phyloP scores from a whole-genome alignment of 805 yeast species.

The Geotrichum ghanense region DNA sequence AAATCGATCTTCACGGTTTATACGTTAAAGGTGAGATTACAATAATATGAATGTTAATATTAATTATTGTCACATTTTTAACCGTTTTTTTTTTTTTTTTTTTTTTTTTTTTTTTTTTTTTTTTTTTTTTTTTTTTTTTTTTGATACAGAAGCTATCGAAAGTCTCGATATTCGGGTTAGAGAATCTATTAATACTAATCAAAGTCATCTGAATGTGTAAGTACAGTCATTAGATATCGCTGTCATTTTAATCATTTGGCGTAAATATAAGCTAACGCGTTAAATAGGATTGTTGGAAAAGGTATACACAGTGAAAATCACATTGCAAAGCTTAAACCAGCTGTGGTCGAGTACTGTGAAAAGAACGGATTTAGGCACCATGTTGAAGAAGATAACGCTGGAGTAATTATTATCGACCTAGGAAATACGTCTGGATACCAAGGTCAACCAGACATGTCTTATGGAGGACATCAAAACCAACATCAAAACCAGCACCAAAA shows the following conservation, averaged over 20 bases:
- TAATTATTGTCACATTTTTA: too few relatives aligned
- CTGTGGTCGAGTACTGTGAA: slow-evolving; percentile 64
- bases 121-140: too few relatives aligned
- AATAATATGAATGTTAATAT: not conserved
- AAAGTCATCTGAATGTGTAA: slow-evolving; percentile 49
- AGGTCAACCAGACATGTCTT: slow-evolving; percentile 26
- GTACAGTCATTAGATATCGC: slow-evolving; percentile 4
- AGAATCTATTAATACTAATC: slow-evolving; percentile 47
- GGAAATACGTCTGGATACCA: slow-evolving; percentile 28
- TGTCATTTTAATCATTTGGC: too few relatives aligned
- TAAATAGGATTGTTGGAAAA: slow-evolving; percentile 64
- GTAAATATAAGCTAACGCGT: too few relatives aligned
- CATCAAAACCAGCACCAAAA: slow-evolving; percentile 13
- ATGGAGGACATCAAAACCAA: slow-evolving; percentile 11
- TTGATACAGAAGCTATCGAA: slow-evolving; percentile 57
- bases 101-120: too few relatives aligned
- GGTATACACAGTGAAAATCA: slow-evolving; percentile 78
- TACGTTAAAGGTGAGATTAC: slow-evolving; percentile 41
- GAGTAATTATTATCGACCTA: slow-evolving; percentile 67
- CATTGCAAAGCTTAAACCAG: slow-evolving; percentile 81
- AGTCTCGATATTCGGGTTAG: slow-evolving; percentile 62
- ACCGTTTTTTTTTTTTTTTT: too few relatives aligned
- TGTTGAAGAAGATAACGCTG: slow-evolving; percentile 62
- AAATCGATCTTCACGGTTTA: slow-evolving; percentile 88
- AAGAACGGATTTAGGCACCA: slow-evolving; percentile 51